These are phyloP conservation scores for Gynochthodes officinalis DNA, from an alignment of 257 asterid genomes.

Conservation along the genomic window DNA sequence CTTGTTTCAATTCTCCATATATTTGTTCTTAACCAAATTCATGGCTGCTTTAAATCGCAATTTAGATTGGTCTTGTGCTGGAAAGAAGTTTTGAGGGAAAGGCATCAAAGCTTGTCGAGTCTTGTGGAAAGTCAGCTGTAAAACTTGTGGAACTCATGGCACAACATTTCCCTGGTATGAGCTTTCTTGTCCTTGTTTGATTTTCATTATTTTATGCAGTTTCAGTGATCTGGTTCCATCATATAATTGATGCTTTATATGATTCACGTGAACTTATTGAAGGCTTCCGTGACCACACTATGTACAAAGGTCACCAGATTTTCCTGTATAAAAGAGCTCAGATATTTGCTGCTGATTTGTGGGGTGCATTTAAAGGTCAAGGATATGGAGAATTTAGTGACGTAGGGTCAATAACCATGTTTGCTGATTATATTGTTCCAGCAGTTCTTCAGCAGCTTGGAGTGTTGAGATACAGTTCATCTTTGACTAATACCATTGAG, in stretches of 20 bases:
- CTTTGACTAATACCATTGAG: slow-evolving; percentile 41
- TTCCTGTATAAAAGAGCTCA: slow-evolving; percentile 98
- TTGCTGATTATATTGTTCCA: slow-evolving; percentile 96
- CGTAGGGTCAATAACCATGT: slow-evolving; percentile 71
- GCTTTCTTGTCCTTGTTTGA: background rate
- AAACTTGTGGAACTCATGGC: slow-evolving; percentile 82
- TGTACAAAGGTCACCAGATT: slow-evolving; percentile 92
- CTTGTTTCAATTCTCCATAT: slow-evolving; percentile 12
- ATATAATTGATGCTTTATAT: background rate
- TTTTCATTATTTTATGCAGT: background rate
- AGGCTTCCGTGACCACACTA: slow-evolving; percentile 95
- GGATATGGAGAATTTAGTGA: slow-evolving; percentile 82
- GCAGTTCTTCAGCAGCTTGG: slow-evolving; percentile 93
- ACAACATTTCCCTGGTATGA: slow-evolving; percentile 83
- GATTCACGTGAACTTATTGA: slow-evolving; percentile 5
- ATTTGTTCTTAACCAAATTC: slow-evolving; percentile 7
- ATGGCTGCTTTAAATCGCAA: slow-evolving; percentile 23
- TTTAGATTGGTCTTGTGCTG: slow-evolving; percentile 83
- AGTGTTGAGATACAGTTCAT: slow-evolving; percentile 66
- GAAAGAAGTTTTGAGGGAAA: slow-evolving; percentile 87
- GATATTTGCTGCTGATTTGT: slow-evolving; percentile 91
- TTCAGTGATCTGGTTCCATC: background rate
- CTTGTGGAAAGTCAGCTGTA: slow-evolving; percentile 74
- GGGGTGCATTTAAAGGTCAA: slow-evolving; percentile 98
- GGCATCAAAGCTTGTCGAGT: slow-evolving; percentile 81